Base-by-base conservation (phyloP, 2,329 filamentous ascomycete species). In the Sclerotinia nivalis region DNA sequence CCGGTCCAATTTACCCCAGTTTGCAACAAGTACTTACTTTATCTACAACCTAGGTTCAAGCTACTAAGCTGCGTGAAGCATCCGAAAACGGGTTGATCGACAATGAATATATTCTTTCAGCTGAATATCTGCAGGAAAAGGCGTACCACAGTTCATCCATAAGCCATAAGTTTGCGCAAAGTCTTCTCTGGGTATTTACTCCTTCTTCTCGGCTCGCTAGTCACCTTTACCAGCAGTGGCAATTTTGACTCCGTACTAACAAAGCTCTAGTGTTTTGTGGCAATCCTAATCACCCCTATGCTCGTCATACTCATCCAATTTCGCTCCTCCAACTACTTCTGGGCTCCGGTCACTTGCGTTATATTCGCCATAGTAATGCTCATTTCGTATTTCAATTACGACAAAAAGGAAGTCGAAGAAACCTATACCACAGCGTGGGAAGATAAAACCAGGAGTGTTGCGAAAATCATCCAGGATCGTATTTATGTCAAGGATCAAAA, bases 121-220 rank as follows among this genome's bases (percentile, higher is more conserved):
- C 28, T 9, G 60, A 62, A n/a, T 62, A 62, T 50, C 45, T 62
- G 2, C 45, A 37, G 31, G 22, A 62, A 25, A 22, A 62, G n/a
- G 45, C 45, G 2, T 62, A 62, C n/a, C 60, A 37, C 18, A 45
- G 45, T 50, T 62, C 60, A 62, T 62, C 45, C 12, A 62, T 62
- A 20, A 50, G 60, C 13, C 22, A 62, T 25, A 49, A 62, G 9
- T 49, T 37, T 50, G 60, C 60, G 31, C 45, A 50, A 9, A 18
- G 37, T 25, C 60, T 62, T 9, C 60, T 62, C 13, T 62, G 60
- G 60, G 60, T 37, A 18, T 18, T 34, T 62, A 50, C 10, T 34
- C 34, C 31, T 12, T 34, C 37, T 43, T 59, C 25, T 22, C 18
- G 9, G 20, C 58, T 47, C 58, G 18, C 56, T 45, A 43, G 6